phyloP scores from a whole-genome alignment of 495 filamentous ascomycete species.

The Beverwykella pulmonaria region DNA sequence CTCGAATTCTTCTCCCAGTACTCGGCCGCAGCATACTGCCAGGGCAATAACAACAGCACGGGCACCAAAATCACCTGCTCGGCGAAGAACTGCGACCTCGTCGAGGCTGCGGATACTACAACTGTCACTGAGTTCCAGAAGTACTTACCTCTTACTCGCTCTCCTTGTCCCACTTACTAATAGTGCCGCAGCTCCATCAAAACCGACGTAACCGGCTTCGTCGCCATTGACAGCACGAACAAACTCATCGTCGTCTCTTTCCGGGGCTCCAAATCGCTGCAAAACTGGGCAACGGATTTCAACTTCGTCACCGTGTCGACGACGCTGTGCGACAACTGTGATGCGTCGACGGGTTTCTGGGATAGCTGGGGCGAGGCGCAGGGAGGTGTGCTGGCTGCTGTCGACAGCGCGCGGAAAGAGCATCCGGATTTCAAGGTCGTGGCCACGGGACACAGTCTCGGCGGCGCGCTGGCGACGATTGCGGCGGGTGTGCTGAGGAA shows the following conservation, averaged over 20 bases:
- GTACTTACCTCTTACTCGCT: conserved; percentile 50
- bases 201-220: conserved; percentile 68
- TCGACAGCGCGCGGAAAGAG: conserved; percentile 43
- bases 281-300: conserved; percentile 69
- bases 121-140: conserved; percentile 62
- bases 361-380: conserved; percentile 55
- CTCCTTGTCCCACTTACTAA: background rate
- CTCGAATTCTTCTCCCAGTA: conserved; percentile 71
- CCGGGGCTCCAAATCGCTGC: conserved; percentile 63
- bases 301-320: conserved; percentile 49
- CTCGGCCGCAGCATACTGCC: conserved; percentile 70
- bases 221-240: conserved; percentile 67
- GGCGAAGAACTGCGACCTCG: conserved; percentile 59
- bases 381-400: conserved; percentile 47
- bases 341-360: conserved; percentile 60
- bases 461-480: conserved; percentile 65
- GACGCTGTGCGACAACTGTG: conserved; percentile 55
- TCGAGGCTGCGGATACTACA: conserved; percentile 58
- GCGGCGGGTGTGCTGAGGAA: conserved; percentile 62
- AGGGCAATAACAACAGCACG: conserved; percentile 53
- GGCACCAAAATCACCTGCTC: conserved; percentile 61
- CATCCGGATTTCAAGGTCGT: conserved; percentile 59
- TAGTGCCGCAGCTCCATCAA: conserved; percentile 49
- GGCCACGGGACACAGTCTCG: conserved; percentile 70
- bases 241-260: conserved; percentile 67